Evolutionary conservation across 2,329 filamentous ascomycete genomes (phyloP).

Genomic region (Seiridium cupressi): DNA sequence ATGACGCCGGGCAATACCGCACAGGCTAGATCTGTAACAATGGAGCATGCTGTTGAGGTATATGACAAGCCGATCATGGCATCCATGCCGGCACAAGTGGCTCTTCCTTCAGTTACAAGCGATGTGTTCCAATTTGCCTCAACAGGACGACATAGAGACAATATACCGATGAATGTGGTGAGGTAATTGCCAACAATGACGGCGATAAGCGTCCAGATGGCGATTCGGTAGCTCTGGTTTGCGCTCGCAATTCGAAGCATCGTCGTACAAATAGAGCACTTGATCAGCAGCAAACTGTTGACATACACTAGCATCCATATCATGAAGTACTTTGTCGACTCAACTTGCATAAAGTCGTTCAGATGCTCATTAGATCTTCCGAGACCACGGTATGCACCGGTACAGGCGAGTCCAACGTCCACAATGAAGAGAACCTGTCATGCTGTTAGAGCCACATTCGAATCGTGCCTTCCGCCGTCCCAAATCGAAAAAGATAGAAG

Average conservation of each 20-base stretch:
- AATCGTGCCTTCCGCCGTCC: too few relatives aligned
- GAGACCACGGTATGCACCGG: conserved; percentile 16
- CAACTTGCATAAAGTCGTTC: conserved; percentile 17
- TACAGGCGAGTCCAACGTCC: conserved; percentile 9
- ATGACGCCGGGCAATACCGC: conserved; percentile 29
- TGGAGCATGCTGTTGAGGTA: conserved; percentile 28
- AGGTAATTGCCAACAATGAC: conserved; percentile 24
- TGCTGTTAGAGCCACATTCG: not conserved
- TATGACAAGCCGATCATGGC: conserved; percentile 22
- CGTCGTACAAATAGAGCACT: conserved; percentile 34
- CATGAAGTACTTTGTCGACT: conserved; percentile 19
- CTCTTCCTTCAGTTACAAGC: conserved; percentile 25
- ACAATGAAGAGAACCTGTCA: not conserved
- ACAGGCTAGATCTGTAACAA: conserved; percentile 29
- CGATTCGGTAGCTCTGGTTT: conserved; percentile 14
- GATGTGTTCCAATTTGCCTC: conserved; percentile 24
- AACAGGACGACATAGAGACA: conserved; percentile 31
- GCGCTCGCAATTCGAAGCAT: conserved; percentile 31
- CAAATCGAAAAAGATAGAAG: too few relatives aligned
- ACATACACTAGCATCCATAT: conserved; percentile 27
- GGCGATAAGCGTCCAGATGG: conserved; percentile 16
- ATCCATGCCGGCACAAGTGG: conserved; percentile 14
- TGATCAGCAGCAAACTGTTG: conserved; percentile 19
- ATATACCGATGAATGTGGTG: conserved; percentile 27
- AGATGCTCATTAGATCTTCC: conserved; percentile 19